These are phyloP conservation scores for Ogataea pini DNA, from an alignment of 805 yeast genomes.

Conservation along the genomic window DNA sequence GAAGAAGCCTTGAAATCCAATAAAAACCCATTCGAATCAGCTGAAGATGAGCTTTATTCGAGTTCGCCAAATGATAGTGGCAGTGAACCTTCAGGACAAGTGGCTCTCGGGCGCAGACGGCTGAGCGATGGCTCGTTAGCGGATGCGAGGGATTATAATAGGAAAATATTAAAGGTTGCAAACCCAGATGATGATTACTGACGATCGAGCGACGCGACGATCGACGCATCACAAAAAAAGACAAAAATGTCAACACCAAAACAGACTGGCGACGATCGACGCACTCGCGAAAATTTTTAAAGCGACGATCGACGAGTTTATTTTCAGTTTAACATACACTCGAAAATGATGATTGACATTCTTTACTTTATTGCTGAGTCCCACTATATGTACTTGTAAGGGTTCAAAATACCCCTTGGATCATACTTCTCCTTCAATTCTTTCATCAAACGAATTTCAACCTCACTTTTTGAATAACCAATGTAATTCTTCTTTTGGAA, in stretches of 20 bases:
- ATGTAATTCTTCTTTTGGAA: slow-evolving; percentile 93
- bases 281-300: too few species aligned
- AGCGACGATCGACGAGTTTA: too few species aligned
- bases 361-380: too few species aligned
- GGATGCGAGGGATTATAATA: slow-evolving; percentile 78
- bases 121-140: slow-evolving; percentile 84
- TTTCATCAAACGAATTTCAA: slow-evolving; percentile 73
- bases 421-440: slow-evolving; percentile 80
- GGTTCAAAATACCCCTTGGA: slow-evolving; percentile 90
- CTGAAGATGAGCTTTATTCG: slow-evolving; percentile 43
- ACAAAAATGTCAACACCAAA: too few species aligned
- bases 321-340: too few species aligned
- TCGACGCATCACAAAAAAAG: too few species aligned
- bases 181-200: slow-evolving; percentile 68
- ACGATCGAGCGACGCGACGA: neutral
- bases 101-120: slow-evolving; percentile 80
- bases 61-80: slow-evolving; percentile 21
- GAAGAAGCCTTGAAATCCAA: slow-evolving; percentile 58
- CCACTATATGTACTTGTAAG: slow-evolving; percentile 85
- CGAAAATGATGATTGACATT: too few species aligned
- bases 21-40: slow-evolving; percentile 62
- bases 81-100: slow-evolving; percentile 41
- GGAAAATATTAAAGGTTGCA: slow-evolving; percentile 82
- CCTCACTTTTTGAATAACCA: slow-evolving; percentile 75
- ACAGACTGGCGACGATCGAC: too few species aligned